Conservation (phyloP, 768 basidiomycete species). For the Clitopilus passeckerianus region DNA sequence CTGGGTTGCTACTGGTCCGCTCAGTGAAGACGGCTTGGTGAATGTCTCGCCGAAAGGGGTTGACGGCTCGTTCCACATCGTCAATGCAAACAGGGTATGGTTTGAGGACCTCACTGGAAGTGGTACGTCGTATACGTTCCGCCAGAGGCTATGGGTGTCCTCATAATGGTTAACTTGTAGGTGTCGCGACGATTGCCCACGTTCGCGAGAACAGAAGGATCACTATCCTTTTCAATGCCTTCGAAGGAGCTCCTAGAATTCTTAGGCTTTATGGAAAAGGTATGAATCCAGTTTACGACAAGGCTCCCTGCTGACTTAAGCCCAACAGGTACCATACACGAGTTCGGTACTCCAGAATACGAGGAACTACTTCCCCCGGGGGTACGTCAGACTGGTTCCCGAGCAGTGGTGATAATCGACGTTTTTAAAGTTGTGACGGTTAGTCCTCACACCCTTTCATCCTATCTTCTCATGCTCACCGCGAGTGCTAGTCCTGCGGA, state of each 20-base stretch:
- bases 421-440: constrained; percentile 47
- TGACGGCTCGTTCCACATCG: too few relatives aligned
- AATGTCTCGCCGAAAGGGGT: too few relatives aligned
- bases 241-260: constrained; percentile 56
- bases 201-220: constrained; percentile 57
- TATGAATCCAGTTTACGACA: constrained; percentile 10
- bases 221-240: constrained; percentile 57
- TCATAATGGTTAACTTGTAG: constrained; percentile 16
- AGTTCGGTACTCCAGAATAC: constrained; percentile 55
- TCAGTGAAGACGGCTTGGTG: too few relatives aligned
- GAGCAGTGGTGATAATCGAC: constrained; percentile 49
- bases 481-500: constrained; percentile 46
- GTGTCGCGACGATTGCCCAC: constrained; percentile 56
- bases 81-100: too few relatives aligned
- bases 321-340: constrained; percentile 40
- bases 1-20: too few relatives aligned
- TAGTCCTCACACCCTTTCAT: constrained; percentile 5
- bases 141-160: too few relatives aligned
- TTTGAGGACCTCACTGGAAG: too few relatives aligned
- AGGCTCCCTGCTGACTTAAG: too few relatives aligned
- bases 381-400: constrained; percentile 45
- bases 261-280: constrained; percentile 57
- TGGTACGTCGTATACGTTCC: too few relatives aligned
- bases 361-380: constrained; percentile 36
- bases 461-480: not conserved